Evolutionary conservation across 1,139 yeast genomes (phyloP).

Genomic region (Kluyveromyces sp.): DNA sequence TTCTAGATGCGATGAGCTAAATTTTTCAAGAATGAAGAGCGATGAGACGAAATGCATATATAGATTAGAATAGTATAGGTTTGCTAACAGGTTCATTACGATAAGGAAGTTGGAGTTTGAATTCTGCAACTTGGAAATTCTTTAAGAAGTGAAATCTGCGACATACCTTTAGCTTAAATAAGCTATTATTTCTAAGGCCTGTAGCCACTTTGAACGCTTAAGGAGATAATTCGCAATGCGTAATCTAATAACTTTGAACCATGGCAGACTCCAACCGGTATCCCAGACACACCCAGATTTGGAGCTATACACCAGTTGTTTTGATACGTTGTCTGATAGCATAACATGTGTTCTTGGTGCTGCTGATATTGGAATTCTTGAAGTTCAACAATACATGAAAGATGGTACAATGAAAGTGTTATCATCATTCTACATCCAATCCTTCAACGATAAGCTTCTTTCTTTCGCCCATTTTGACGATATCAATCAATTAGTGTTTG

Average conservation of each 20-base stretch:
- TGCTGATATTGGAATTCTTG: conserved; percentile 48
- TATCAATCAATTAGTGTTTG: conserved; percentile 49
- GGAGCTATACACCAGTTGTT: conserved; percentile 45
- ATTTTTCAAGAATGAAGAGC: too few relatives aligned
- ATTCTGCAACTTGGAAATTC: too few relatives aligned
- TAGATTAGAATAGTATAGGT: too few relatives aligned
- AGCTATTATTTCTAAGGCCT: too few relatives aligned
- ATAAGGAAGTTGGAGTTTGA: too few relatives aligned
- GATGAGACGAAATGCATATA: too few relatives aligned
- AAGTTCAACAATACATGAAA: conserved; percentile 54
- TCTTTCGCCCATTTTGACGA: conserved; percentile 64
- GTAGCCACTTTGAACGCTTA: neutral
- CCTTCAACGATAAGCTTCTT: conserved; percentile 33
- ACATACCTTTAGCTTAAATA: too few relatives aligned
- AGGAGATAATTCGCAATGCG: conserved; percentile 36
- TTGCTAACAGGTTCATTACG: too few relatives aligned
- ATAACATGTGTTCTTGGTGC: conserved; percentile 62
- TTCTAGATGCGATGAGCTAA: too few relatives aligned
- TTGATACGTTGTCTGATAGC: conserved; percentile 70
- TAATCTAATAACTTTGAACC: conserved; percentile 50
- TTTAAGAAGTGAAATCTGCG: too few relatives aligned
- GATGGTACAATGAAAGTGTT: conserved; percentile 46
- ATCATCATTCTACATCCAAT: conserved; percentile 47
- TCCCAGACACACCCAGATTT: conserved; percentile 52
- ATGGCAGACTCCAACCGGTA: conserved; percentile 44